Evolutionary conservation across 129 eudicot species (phyloP).

Genomic region (Chrysanthemum makinoi): DNA sequence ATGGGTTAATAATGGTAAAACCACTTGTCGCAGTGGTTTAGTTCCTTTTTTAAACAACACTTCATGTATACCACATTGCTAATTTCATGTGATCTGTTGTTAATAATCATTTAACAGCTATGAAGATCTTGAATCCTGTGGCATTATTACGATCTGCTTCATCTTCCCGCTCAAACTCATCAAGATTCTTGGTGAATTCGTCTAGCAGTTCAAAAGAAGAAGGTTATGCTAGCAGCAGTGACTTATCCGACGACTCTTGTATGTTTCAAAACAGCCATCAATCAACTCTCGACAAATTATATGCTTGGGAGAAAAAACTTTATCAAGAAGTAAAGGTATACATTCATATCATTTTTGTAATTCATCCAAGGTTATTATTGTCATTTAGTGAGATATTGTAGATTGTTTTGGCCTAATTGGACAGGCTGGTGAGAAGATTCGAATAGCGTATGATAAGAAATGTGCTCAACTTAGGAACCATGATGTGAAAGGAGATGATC

Average conservation of each 20-base stretch:
- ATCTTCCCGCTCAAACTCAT: constrained; percentile 87
- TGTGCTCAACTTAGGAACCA: constrained; percentile 76
- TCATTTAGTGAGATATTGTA: constrained; percentile 9
- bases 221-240: constrained; percentile 70
- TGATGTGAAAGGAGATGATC: constrained; percentile 85
- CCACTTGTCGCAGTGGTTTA: too few species aligned
- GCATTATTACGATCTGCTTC: constrained; percentile 91
- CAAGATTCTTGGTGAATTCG: constrained; percentile 63
- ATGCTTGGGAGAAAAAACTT: constrained; percentile 94
- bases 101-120: constrained; percentile 42
- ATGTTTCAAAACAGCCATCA: constrained; percentile 76
- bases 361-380: constrained; percentile 7
- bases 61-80: not conserved
- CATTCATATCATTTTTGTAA: not conserved
- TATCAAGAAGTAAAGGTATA: constrained; percentile 96
- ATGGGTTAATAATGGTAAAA: not conserved
- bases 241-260: constrained; percentile 67
- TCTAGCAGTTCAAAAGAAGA: constrained; percentile 63
- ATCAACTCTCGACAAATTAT: constrained; percentile 75
- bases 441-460: constrained; percentile 88
- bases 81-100: not conserved
- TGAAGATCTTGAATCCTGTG: constrained; percentile 88
- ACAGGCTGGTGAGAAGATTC: constrained; percentile 88
- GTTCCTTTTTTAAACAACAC: too few species aligned
- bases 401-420: constrained; percentile 11